Evolutionary conservation across 2,329 filamentous ascomycete species (phyloP).

Genomic region (Aspergillus proliferans): DNA sequence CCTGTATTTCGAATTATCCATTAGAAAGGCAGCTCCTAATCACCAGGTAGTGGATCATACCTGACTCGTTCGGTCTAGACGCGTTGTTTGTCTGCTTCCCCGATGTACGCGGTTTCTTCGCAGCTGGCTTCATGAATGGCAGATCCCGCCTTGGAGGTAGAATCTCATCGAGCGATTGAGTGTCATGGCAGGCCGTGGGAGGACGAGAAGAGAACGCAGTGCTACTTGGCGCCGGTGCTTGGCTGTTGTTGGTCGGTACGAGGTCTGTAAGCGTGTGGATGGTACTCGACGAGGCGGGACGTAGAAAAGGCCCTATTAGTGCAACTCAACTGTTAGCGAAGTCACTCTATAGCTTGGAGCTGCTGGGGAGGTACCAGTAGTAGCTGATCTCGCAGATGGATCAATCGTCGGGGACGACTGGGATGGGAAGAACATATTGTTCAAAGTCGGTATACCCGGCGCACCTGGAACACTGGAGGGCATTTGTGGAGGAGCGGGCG

Average conservation of each 20-base stretch:
- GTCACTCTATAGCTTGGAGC: neutral
- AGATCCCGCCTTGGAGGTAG: constrained; percentile 40
- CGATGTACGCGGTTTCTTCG: constrained; percentile 12
- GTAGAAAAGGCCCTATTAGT: constrained; percentile 1
- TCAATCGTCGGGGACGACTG: constrained; percentile 1
- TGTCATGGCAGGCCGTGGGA: constrained; percentile 21
- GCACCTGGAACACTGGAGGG: neutral
- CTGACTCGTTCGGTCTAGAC: neutral
- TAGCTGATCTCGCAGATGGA: constrained; percentile 2
- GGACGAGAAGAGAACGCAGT: constrained; percentile 10
- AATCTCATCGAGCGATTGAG: constrained; percentile 25
- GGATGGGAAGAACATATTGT: constrained; percentile 3
- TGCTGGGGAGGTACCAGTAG: constrained; percentile 1
- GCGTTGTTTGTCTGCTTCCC: neutral
- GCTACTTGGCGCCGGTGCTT: neutral
- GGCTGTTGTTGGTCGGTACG: neutral
- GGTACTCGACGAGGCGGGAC: constrained; percentile 9
- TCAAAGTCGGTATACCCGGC: constrained; percentile 3
- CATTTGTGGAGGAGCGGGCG: constrained; percentile 1
- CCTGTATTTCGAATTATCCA: neutral
- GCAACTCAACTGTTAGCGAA: neutral
- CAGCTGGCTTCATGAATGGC: constrained; percentile 30
- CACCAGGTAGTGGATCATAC: neutral
- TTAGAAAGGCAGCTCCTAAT: neutral
- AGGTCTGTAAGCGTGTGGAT: constrained; percentile 1